phyloP scores from a whole-genome alignment of 768 basidiomycete genomes.

The Asterophora lycoperdoides region DNA sequence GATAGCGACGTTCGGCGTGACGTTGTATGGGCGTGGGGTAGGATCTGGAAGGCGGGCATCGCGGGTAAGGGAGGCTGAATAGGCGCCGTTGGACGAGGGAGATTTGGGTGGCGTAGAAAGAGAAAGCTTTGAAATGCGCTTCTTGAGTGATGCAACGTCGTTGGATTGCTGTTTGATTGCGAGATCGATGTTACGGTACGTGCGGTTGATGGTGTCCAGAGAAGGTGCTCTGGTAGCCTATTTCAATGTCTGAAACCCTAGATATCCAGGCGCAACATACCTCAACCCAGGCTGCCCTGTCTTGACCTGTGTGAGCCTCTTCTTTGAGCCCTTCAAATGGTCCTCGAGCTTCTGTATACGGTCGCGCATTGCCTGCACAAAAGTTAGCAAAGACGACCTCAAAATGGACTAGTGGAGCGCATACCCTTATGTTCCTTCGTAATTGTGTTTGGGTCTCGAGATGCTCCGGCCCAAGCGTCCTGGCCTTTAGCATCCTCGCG shows the following conservation, averaged over 20 bases:
- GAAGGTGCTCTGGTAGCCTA: constrained; percentile 62
- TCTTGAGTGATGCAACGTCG: constrained; percentile 47
- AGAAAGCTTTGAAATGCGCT: constrained; percentile 47
- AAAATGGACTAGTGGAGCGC: constrained; percentile 20
- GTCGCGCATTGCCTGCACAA: constrained; percentile 56
- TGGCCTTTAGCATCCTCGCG: constrained; percentile 63
- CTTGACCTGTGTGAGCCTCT: constrained; percentile 57
- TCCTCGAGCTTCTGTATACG: constrained; percentile 79
- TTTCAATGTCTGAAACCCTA: neutral
- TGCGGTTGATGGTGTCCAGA: constrained; percentile 79
- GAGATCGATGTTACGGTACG: constrained; percentile 80
- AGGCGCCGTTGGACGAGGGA: neutral
- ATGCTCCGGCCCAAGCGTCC: constrained; percentile 87
- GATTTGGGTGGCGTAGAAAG: neutral
- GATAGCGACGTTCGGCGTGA: constrained; percentile 64
- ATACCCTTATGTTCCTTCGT: constrained; percentile 65
- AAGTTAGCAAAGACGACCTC: neutral
- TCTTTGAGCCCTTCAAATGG: constrained; percentile 64
- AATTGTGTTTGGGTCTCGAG: constrained; percentile 77
- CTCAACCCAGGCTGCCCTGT: constrained; percentile 59
- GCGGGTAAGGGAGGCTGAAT: constrained; percentile 19
- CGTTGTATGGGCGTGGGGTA: constrained; percentile 31
- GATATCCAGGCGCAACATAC: constrained; percentile 34
- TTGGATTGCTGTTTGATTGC: constrained; percentile 59
- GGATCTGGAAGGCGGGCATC: constrained; percentile 42